Conservation (phyloP, 352 stramenopile species). For the Globisporangium uncinulatum region DNA sequence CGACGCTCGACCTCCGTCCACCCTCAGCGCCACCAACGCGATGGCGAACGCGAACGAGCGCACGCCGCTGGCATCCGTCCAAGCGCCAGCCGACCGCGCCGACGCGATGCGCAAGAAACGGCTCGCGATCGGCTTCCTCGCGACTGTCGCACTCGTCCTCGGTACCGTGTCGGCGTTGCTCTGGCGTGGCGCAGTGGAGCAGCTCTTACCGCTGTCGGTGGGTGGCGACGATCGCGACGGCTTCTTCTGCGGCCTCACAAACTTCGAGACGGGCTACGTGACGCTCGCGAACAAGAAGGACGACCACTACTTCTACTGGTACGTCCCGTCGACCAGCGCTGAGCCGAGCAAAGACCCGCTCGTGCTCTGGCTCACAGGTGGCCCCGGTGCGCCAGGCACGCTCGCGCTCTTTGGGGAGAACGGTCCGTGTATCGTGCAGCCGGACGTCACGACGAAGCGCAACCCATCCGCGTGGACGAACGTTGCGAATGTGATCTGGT, state of each 20-base stretch:
- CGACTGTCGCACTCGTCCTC: too few species aligned
- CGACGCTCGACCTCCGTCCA: too few species aligned
- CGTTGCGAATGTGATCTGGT: slow-evolving; percentile 29
- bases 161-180: too few species aligned
- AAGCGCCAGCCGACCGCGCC: too few species aligned
- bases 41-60: too few species aligned
- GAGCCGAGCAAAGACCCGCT: slow-evolving; percentile 20
- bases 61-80: too few species aligned
- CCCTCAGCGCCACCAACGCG: too few species aligned
- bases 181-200: too few species aligned
- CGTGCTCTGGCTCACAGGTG: slow-evolving; percentile 31
- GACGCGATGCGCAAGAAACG: too few species aligned
- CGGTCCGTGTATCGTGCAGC: slow-evolving; percentile 24
- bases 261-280: slow-evolving; percentile 25
- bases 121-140: too few species aligned
- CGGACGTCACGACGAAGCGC: slow-evolving; percentile 15
- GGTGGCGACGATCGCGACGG: too few species aligned
- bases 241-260: slow-evolving; percentile 24
- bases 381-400: slow-evolving; percentile 32
- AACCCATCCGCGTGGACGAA: slow-evolving; percentile 38
- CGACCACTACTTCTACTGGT: slow-evolving; percentile 44
- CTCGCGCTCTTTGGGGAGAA: slow-evolving; percentile 33
- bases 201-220: too few species aligned
- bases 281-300: slow-evolving; percentile 31
- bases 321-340: slow-evolving; percentile 34